phyloP scores from a whole-genome alignment of 2,329 filamentous ascomycete genomes.

The Myriosclerotinia scirpicola region DNA sequence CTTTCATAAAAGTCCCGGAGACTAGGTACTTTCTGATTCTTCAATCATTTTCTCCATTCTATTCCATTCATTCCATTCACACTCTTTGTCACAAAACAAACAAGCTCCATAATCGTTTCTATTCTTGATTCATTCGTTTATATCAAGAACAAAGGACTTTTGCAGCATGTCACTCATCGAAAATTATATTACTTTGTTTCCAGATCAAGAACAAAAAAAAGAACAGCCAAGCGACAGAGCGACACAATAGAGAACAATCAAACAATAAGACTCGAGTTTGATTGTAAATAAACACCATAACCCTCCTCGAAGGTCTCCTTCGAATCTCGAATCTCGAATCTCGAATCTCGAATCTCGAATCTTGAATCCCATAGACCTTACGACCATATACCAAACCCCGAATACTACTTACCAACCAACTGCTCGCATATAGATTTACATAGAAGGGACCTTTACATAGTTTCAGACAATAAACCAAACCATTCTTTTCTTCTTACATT shows the following conservation, averaged over 20 bases:
- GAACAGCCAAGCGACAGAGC: background rate
- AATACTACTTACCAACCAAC: constrained; percentile 19
- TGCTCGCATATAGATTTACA: background rate
- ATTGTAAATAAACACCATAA: constrained; percentile 16
- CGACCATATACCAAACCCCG: constrained; percentile 10
- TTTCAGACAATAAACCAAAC: background rate
- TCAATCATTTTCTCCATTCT: background rate
- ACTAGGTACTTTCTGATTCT: background rate
- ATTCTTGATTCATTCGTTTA: constrained; percentile 22
- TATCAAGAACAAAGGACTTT: constrained; percentile 1
- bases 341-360: background rate
- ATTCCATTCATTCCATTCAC: constrained; percentile 3
- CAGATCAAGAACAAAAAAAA: constrained; percentile 13
- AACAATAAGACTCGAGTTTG: constrained; percentile 2
- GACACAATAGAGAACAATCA: constrained; percentile 1
- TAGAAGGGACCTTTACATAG: background rate
- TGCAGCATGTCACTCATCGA: constrained; percentile 12
- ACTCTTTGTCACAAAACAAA: background rate
- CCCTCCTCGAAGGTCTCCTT: background rate
- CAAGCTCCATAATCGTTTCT: background rate
- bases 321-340: background rate
- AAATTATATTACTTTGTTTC: constrained; percentile 11
- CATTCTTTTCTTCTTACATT: background rate
- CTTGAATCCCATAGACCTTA: constrained; percentile 18
- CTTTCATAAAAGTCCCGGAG: constrained; percentile 5